A percentile compares a stretch with the other conserved stretches of the same genome.
phyloP scores from a whole-genome alignment of 306 rosid species.

The Corylus avellana region DNA sequence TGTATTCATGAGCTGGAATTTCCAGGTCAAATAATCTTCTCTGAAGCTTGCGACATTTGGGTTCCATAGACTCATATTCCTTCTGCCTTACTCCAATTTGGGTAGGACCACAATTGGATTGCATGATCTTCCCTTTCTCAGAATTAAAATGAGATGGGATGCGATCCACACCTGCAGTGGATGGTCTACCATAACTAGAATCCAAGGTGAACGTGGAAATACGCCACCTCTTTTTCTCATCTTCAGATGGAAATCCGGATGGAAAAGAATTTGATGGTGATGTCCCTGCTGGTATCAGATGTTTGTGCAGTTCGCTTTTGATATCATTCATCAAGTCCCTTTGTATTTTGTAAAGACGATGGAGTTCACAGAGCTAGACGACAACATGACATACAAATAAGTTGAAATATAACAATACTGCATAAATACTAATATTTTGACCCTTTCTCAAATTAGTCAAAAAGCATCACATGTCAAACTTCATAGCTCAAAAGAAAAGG shows the following conservation, averaged over 20 bases:
- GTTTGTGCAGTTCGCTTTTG: conserved; percentile 23
- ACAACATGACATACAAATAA: conserved; percentile 5
- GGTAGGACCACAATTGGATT: conserved; percentile 10
- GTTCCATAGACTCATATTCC: conserved; percentile 18
- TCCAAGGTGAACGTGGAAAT: conserved; percentile 25
- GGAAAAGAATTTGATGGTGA: conserved; percentile 23
- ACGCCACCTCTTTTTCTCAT: conserved; percentile 23
- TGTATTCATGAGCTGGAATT: conserved; percentile 34
- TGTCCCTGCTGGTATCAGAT: conserved; percentile 24
- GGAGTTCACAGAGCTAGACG: conserved; percentile 50
- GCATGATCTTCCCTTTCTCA: conserved; percentile 23
- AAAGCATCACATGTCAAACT: not conserved
- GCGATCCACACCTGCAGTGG: conserved; percentile 23
- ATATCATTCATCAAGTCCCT: conserved; percentile 47
- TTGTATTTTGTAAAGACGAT: conserved; percentile 49
- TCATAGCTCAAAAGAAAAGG: not conserved
- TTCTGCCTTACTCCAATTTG: conserved; percentile 16
- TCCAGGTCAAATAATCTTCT: conserved; percentile 42
- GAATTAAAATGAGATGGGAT: conserved; percentile 26
- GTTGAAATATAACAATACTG: not conserved
- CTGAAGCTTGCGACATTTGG: conserved; percentile 13
- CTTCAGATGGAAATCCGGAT: conserved; percentile 28
- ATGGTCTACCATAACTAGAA: conserved; percentile 25
- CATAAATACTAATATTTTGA: not conserved
- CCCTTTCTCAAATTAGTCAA: not conserved